Base-by-base conservation (phyloP, 768 basidiomycete genomes). In the Russula vinacea region DNA sequence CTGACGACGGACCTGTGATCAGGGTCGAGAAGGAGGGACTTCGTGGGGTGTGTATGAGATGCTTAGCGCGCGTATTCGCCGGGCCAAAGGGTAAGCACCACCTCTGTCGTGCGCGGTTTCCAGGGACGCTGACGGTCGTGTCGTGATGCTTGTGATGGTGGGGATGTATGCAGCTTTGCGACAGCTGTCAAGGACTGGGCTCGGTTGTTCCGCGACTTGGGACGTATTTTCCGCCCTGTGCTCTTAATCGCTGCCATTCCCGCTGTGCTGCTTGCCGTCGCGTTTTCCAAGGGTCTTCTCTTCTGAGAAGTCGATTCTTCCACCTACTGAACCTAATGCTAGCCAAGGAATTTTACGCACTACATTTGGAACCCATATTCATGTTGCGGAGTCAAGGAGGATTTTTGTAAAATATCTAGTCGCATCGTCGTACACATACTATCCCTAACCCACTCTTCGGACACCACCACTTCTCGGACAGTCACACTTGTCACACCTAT, bases 1-100 rank as follows among this genome's bases (percentile, higher is more conserved):
- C 72, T 2, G 74, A 75, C 49, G 71, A 72, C 26, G 72, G 73
- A 8, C 64, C 61, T 7, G 69, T 72, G 24, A 65, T 71, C 39
- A 68, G 71, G 6, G 52, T 75, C 1, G 70, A 70, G 49, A 60
- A 68, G 5, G 64, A 70, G 32, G 57, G 60, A 5, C 62, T 75
- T 2, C 64, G 52, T 5, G 54, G 22, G 73, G 73, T 5, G 69
- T 75, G 40, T 75, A 75, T 57, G 67, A 66, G n/a, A 44, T 71
- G 17, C 47, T 74, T 13, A 62, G 66, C 42, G 5, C 17, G 16
- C 67, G 66, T 33, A 22, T 67, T 14, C 44, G 47, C 7, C 62
- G 67, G 9, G 17, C 22, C 8, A 42, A 7, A 6, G n/a, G 58
- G 67, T 67, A 37, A 37, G 67, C 32, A 19, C 53, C 26, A 13